A percentile compares a stretch with the other conserved stretches of the same genome.
Conservation (phyloP, 2,329 filamentous ascomycete genomes). For the Cordyceps javanica region DNA sequence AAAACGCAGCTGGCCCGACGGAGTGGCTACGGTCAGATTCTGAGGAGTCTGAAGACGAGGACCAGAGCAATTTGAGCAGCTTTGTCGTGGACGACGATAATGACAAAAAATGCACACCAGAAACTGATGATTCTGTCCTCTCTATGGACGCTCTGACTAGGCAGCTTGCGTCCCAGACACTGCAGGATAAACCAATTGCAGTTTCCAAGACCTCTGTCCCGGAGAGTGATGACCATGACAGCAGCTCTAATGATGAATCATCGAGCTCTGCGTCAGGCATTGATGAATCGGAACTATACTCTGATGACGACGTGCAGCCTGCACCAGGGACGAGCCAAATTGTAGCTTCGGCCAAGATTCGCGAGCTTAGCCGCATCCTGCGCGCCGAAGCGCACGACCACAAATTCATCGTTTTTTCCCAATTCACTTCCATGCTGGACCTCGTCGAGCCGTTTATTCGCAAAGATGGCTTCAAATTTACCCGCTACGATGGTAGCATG, state of each 20-base stretch:
- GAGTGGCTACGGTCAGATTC: conserved; percentile 72
- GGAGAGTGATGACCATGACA: neutral
- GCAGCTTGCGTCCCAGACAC: conserved; percentile 31
- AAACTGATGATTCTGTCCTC: conserved; percentile 27
- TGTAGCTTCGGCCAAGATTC: conserved; percentile 82
- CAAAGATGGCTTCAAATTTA: conserved; percentile 67
- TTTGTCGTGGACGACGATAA: conserved; percentile 50
- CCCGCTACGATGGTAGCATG: conserved; percentile 94
- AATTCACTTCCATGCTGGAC: conserved; percentile 98
- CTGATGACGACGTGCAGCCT: conserved; percentile 32
- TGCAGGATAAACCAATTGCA: conserved; percentile 22
- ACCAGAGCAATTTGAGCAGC: conserved; percentile 47
- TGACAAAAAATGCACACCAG: conserved; percentile 24
- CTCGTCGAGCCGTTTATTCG: conserved; percentile 87
- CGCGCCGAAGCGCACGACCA: conserved; percentile 70
- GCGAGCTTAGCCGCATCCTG: conserved; percentile 75
- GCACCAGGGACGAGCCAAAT: conserved; percentile 38
- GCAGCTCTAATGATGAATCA: neutral
- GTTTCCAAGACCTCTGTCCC: conserved; percentile 12
- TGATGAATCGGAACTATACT: conserved; percentile 36
- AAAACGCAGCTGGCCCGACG: conserved; percentile 80
- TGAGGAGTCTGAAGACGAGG: conserved; percentile 46
- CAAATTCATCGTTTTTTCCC: conserved; percentile 98
- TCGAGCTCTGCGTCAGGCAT: conserved; percentile 24
- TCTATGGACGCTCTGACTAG: conserved; percentile 32